Base-by-base conservation (phyloP, 352 stramenopile genomes). In the Globisporangium abappressorium region DNA sequence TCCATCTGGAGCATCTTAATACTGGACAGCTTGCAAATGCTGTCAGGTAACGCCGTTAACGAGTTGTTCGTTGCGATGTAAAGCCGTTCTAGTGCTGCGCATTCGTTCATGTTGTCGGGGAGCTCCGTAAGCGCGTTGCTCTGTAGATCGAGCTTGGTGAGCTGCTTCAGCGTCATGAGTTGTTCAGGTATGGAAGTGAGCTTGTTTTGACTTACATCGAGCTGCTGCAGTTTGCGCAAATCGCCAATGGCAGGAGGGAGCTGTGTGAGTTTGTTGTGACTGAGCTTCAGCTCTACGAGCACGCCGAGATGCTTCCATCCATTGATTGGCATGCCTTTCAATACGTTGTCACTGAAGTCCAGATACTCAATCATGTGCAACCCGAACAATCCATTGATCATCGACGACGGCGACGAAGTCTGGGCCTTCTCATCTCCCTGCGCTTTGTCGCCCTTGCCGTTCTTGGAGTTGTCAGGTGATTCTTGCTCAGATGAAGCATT, bases 131-230 rank as follows among this genome's bases (percentile, higher is more conserved):
- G 60, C 4, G 55, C 11, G 26, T 90, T 90, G 20, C 60, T 64
- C 20, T 74, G 71, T 1, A 73, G n/a, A 53, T 87, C 75, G 0
- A 88, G 61, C 24, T 70, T 68, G 7, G 61, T 30, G 0, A 87
- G 62, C 1, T 57, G 67, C 7, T 70, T 66, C 2, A 65, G 60
- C 2, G 41, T 59, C 15, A 81, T 66, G 15, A 90, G 65, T 8
- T 53, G 28, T 0, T 38, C 34, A 15, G 78, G 81, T 0, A 90
- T 18, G 0, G 24, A 47, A 0, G 43, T 62, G 34, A 90, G 60
- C 33, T 77, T 81, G 61, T 90, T 90, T 56, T 58, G 57, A 34
- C 74, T 80, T 49, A 78, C n/a, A 54, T 86, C 81, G 15, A 90
- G 81, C 5, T 69, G 60, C 30, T 76, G 69, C 2, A 90, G 64